Conservation (phyloP, 2,329 filamentous ascomycete genomes). For the Hymenoscyphus fructigenus region DNA sequence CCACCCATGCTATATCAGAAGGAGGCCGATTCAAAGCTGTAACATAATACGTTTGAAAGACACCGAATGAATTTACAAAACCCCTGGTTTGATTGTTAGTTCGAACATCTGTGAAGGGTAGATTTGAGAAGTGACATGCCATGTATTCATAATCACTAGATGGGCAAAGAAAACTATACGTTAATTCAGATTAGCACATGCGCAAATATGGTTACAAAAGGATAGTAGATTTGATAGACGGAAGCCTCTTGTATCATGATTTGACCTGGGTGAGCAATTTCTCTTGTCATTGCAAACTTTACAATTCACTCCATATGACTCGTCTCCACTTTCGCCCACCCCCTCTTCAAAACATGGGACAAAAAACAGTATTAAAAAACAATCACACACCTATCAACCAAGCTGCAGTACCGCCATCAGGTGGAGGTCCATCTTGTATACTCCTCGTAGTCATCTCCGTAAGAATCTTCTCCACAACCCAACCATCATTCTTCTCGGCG, state of each 20-base stretch:
- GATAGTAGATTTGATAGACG: too few species aligned
- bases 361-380: background rate
- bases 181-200: background rate
- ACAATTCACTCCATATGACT: background rate
- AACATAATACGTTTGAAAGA: constrained; percentile 41
- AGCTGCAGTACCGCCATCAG: constrained; percentile 33
- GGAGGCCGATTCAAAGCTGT: constrained; percentile 37
- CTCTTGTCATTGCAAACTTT: too few species aligned
- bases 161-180: constrained; percentile 26
- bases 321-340: background rate
- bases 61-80: constrained; percentile 32
- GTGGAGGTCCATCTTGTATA: constrained; percentile 35
- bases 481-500: background rate
- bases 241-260: too few species aligned
- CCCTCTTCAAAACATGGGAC: background rate
- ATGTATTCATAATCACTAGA: constrained; percentile 36
- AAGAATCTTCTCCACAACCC: constrained; percentile 11
- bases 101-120: constrained; percentile 43
- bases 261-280: too few species aligned
- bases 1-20: constrained; percentile 48
- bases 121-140: constrained; percentile 45
- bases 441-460: constrained; percentile 31
- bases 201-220: background rate
- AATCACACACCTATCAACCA: constrained; percentile 35
- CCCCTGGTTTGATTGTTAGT: constrained; percentile 34